Base-by-base conservation (phyloP, 371 early-diverging fungal genomes). In the Nematocida sp. region DNA sequence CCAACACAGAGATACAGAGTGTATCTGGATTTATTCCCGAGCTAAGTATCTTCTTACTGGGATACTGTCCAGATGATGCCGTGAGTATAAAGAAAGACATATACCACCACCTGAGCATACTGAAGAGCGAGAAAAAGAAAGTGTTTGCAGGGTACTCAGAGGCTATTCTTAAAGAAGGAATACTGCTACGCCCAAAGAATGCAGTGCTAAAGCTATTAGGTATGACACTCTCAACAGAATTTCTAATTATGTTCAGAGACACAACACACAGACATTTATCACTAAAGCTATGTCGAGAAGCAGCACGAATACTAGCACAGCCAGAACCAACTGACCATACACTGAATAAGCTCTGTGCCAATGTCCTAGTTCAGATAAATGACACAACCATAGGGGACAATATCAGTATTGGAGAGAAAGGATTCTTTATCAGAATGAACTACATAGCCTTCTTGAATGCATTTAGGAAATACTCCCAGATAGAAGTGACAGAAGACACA, bases 331-430 rank as follows among this genome's bases (percentile, higher is more conserved):
- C 17, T 5, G 74, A 70, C 62, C 74, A 70, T 43, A 70, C 74
- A 29, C 74, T 70, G 34, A 60, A 61, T 53, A 70, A 70, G 48
- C 31, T 70, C 19, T 70, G 74, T 32, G 74, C 74, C n/a, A 70
- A 70, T 46, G 74, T 70, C 7, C 37, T 70, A 15, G 74, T 70
- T 49, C 74, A 70, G 61, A 70, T 70, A 25, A 70, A 70, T 34
- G 74, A 70, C 53, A 70, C 74, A n/a, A 70, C 40, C 4, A 70
- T 70, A 13, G 55, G 74, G 11, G 74, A 70, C 35, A 70, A 70
- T 47, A 61, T 70, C 15, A 70, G 74, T 43, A 31, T 70, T 31
- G 74, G 41, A 13, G 74, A 70, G 58, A 70, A 70, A 34, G 74
- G 74, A 0, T 70, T 57, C 51, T 70, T 70, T 49, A 60, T 70